Conservation (phyloP, 352 stramenopile species). For the Phytophthora chlamydospora region DNA sequence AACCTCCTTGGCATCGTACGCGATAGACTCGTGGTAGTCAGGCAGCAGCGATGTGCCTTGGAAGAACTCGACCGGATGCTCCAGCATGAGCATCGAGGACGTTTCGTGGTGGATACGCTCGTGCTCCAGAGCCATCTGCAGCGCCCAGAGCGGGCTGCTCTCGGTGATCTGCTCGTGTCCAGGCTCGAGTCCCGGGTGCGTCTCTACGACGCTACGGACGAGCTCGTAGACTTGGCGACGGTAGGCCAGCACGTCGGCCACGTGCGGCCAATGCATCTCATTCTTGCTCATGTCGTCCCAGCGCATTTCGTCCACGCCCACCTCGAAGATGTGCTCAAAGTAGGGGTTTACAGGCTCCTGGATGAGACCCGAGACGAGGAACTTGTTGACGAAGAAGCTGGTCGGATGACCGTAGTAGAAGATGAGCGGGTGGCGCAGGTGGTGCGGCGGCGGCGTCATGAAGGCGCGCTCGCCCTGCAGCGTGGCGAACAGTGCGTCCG, state of each 20-base stretch:
- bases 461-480: conserved; percentile 93
- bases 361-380: conserved; percentile 92
- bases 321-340: conserved; percentile 97
- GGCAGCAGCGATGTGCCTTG: conserved; percentile 84
- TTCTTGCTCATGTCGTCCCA: conserved; percentile 99
- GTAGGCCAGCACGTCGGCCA: conserved; percentile 93
- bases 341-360: conserved; percentile 89
- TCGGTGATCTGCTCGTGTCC: conserved; percentile 83
- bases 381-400: conserved; percentile 97
- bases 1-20: conserved; percentile 35
- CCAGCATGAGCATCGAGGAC: conserved; percentile 95
- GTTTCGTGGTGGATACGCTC: conserved; percentile 98
- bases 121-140: conserved; percentile 97
- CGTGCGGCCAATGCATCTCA: conserved; percentile 93
- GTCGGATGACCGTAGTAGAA: conserved; percentile 99
- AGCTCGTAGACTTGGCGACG: conserved; percentile 91
- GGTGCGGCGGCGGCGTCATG: conserved; percentile 91
- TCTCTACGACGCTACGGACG: conserved; percentile 89
- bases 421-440: conserved; percentile 96
- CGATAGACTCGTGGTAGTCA: conserved; percentile 68
- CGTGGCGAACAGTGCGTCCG: conserved; percentile 92
- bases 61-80: conserved; percentile 92
- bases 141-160: conserved; percentile 90
- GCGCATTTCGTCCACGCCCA: conserved; percentile 98
- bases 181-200: conserved; percentile 82